Evolutionary conservation across 1,284 basidiomycete species (phyloP).

Genomic region (Moesziomyces aphidis): DNA sequence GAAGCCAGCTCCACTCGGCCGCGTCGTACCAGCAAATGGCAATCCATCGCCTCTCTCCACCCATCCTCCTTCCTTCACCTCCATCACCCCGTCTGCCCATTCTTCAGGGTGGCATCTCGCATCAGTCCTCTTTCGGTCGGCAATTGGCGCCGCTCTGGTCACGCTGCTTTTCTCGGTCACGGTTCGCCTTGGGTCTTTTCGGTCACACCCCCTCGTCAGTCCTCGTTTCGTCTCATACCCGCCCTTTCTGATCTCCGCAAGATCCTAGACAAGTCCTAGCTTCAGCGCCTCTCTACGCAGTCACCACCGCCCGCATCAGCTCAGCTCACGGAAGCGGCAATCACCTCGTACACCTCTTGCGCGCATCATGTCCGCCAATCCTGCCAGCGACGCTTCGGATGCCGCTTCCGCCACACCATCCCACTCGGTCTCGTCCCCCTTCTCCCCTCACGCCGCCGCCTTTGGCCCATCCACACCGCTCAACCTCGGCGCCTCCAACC

Average conservation of each 20-base stretch:
- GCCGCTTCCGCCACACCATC: conserved; percentile 9
- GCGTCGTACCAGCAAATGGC: not conserved
- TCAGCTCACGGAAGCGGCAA: not conserved
- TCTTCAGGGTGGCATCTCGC: too few relatives aligned
- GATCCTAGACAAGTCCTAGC: too few relatives aligned
- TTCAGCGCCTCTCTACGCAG: too few relatives aligned
- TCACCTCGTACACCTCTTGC: too few relatives aligned
- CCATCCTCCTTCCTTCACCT: not conserved
- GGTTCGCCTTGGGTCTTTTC: too few relatives aligned
- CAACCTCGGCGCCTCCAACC: conserved; percentile 6
- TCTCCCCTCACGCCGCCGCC: conserved; percentile 26
- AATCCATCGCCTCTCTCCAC: too few relatives aligned
- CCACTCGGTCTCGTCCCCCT: conserved; percentile 17
- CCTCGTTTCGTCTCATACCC: not conserved
- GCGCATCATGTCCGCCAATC: conserved; percentile 16
- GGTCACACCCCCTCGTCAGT: too few relatives aligned
- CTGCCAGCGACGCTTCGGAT: conserved; percentile 14
- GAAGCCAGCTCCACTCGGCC: not conserved
- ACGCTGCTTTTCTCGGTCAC: too few relatives aligned
- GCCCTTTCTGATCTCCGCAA: not conserved
- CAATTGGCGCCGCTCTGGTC: too few relatives aligned
- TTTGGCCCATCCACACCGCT: conserved; percentile 12
- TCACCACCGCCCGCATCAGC: too few relatives aligned
- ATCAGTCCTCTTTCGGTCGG: too few relatives aligned
- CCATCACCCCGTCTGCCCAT: not conserved